Evolutionary conservation across 2,329 filamentous ascomycete genomes (phyloP).

Genomic region (Pyrenochaeta sp.): DNA sequence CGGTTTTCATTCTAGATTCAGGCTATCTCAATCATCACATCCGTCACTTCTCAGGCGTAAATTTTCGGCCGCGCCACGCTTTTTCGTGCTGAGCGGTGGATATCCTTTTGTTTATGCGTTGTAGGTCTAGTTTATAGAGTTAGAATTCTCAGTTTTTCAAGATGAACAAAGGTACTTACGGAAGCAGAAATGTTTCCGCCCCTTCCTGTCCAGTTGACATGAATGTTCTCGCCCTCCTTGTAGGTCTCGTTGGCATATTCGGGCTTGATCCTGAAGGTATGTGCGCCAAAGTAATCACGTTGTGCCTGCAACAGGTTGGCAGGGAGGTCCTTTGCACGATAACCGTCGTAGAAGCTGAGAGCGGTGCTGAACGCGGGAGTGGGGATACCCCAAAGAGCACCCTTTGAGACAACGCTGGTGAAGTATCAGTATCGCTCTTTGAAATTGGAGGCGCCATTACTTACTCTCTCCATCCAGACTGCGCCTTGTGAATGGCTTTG

Average conservation of each 20-base stretch:
- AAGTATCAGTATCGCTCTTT: slow-evolving; percentile 60
- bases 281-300: slow-evolving; percentile 95
- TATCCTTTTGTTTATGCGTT: slow-evolving; percentile 72
- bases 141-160: background rate
- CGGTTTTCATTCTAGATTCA: slow-evolving; percentile 34
- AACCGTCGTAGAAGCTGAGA: slow-evolving; percentile 98
- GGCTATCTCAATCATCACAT: slow-evolving; percentile 25
- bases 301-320: slow-evolving; percentile 99
- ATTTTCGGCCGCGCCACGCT: slow-evolving; percentile 18
- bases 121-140: slow-evolving; percentile 68
- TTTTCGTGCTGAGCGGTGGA: slow-evolving; percentile 19
- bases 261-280: slow-evolving; percentile 64
- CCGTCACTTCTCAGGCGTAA: slow-evolving; percentile 32
- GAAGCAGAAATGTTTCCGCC: slow-evolving; percentile 97
- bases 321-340: slow-evolving; percentile 95
- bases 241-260: slow-evolving; percentile 73
- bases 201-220: slow-evolving; percentile 99
- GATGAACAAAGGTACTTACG: slow-evolving; percentile 10
- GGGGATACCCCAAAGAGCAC: slow-evolving; percentile 92
- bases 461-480: slow-evolving; percentile 61
- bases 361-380: slow-evolving; percentile 97
- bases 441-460: slow-evolving; percentile 5
- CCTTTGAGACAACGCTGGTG: slow-evolving; percentile 78
- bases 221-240: slow-evolving; percentile 85
- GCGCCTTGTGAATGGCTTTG: slow-evolving; percentile 96